Evolutionary conservation across 768 basidiomycete species (phyloP).

Genomic region (Lactarius sp.): DNA sequence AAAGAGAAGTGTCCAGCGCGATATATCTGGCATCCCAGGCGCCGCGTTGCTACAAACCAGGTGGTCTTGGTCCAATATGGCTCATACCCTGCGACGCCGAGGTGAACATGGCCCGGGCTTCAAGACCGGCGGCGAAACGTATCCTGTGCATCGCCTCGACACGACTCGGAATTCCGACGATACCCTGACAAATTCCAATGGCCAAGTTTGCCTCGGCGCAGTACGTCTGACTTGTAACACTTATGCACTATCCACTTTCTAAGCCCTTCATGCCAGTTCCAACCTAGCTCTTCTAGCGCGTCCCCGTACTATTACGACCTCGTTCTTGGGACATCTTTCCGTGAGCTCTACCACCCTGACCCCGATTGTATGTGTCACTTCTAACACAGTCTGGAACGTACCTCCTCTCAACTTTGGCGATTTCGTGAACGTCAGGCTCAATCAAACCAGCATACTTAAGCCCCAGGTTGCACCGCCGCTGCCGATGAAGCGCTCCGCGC

Average conservation of each 20-base stretch:
- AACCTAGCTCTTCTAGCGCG: conserved; percentile 29
- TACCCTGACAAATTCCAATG: conserved; percentile 27
- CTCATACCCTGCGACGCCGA: conserved; percentile 33
- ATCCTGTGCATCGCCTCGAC: conserved; percentile 37
- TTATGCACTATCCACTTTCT: background rate
- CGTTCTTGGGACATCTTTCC: conserved; percentile 37
- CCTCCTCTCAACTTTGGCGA: conserved; percentile 37
- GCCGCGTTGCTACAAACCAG: conserved; percentile 27
- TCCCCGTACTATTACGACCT: conserved; percentile 29
- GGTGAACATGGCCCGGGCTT: conserved; percentile 32
- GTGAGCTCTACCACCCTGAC: conserved; percentile 27
- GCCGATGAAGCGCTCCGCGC: too few species aligned
- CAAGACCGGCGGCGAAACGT: conserved; percentile 32
- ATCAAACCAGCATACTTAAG: conserved; percentile 37
- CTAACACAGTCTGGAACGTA: conserved; percentile 36
- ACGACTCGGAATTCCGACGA: conserved; percentile 29
- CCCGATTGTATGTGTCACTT: background rate
- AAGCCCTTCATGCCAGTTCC: conserved; percentile 29
- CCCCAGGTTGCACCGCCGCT: background rate
- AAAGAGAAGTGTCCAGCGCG: conserved; percentile 30
- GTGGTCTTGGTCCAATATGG: conserved; percentile 30
- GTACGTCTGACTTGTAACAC: conserved; percentile 19
- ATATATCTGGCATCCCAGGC: conserved; percentile 35
- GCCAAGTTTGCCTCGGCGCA: conserved; percentile 33
- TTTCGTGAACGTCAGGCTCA: conserved; percentile 53